phyloP scores from a whole-genome alignment of 2,329 filamentous ascomycete genomes.

The Diaporthe australafricana region DNA sequence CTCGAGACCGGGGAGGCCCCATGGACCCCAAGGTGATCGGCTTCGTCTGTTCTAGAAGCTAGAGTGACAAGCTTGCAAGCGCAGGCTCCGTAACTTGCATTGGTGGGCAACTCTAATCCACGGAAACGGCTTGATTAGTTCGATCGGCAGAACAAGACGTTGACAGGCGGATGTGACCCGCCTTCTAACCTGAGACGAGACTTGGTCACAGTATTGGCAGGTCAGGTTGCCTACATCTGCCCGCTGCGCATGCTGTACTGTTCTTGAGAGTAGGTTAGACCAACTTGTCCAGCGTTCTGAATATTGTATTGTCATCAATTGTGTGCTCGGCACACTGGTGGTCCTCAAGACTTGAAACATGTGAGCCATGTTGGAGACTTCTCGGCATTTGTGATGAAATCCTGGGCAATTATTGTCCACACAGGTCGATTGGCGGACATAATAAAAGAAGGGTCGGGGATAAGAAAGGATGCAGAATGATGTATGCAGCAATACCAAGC shows the following conservation, averaged over 20 bases:
- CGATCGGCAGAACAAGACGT: conserved; percentile 7
- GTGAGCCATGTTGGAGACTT: background rate
- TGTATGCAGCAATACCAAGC: background rate
- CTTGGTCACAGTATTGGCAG: background rate
- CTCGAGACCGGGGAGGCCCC: background rate
- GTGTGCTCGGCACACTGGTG: background rate
- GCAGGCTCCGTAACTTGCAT: conserved; percentile 19
- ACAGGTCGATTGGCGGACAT: background rate
- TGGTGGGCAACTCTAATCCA: conserved; percentile 6
- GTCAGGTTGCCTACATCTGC: background rate
- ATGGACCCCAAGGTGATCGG: background rate
- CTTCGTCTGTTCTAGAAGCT: conserved; percentile 24
- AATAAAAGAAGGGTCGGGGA: background rate
- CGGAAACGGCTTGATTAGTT: conserved; percentile 10
- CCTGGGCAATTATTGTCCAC: background rate
- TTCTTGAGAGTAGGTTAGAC: background rate
- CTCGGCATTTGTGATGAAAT: background rate
- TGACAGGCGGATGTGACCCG: conserved; percentile 17
- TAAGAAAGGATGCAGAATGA: background rate
- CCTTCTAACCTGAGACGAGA: background rate
- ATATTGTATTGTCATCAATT: background rate
- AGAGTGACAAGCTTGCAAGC: background rate
- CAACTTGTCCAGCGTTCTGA: background rate
- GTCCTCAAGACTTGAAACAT: background rate
- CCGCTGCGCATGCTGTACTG: background rate